Percentiles rank a stretch among this genome's conserved stretches.
Conservation (phyloP, 202 grass and related monocot species). For the Panicum virgatum region DNA sequence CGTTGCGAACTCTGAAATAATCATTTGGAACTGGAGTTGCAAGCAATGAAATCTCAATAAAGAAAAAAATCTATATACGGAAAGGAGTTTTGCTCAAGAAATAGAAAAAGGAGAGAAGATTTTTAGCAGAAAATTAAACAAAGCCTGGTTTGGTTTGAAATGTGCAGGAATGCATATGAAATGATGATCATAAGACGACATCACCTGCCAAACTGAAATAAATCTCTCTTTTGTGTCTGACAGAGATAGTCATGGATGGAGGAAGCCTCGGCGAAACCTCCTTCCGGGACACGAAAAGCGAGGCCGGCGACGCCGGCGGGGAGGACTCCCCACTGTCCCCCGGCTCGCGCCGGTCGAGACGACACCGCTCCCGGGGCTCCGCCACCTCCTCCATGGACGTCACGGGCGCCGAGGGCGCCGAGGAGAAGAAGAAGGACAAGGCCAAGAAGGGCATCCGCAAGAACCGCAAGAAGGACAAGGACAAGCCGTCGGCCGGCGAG, state of each 20-base stretch:
- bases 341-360: slow-evolving; percentile 52
- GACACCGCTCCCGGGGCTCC: slow-evolving; percentile 71
- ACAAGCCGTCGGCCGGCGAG: slow-evolving; percentile 28
- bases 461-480: slow-evolving; percentile 70
- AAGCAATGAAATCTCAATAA: no score
- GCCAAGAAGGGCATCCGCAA: slow-evolving; percentile 63
- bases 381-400: slow-evolving; percentile 43
- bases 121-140: background rate
- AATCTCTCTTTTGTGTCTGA: background rate
- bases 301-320: slow-evolving; percentile 3
- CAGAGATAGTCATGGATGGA: slow-evolving; percentile 69
- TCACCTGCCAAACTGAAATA: background rate
- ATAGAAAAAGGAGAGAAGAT: background rate
- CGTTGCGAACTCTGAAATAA: background rate
- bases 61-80: no score
- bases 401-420: slow-evolving; percentile 31
- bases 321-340: slow-evolving; percentile 35
- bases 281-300: slow-evolving; percentile 40
- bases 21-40: background rate
- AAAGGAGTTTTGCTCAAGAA: background rate
- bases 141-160: background rate
- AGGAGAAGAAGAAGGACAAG: slow-evolving; percentile 57
- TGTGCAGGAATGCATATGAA: background rate
- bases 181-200: background rate
- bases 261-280: slow-evolving; percentile 52